These are phyloP conservation scores for Tagetes erecta DNA, from an alignment of 129 eudicot species.

Conservation along the genomic window DNA sequence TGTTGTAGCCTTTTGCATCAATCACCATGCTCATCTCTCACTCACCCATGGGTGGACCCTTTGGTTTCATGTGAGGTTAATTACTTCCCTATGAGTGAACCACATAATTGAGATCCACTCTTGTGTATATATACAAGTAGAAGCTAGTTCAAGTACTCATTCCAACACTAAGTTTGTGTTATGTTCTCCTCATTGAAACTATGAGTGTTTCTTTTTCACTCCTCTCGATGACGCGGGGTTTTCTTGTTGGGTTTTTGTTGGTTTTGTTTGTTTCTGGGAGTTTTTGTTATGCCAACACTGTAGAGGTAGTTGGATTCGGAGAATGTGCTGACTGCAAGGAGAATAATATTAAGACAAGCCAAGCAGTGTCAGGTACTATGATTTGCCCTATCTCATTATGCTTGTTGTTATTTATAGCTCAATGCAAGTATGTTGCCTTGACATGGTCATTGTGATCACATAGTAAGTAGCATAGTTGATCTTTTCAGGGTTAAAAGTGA, in stretches of 20 bases:
- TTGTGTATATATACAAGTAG: conserved; percentile 42
- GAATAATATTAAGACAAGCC: conserved; percentile 57
- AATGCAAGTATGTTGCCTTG: not conserved
- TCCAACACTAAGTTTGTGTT: conserved; percentile 25
- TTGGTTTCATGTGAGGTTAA: conserved; percentile 58
- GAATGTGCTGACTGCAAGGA: conserved; percentile 87
- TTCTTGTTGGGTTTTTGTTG: conserved; percentile 41
- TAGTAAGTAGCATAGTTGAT: not conserved
- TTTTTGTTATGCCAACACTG: conserved; percentile 40
- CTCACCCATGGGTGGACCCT: conserved; percentile 38
- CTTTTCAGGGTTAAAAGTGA: conserved; percentile 61
- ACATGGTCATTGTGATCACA: not conserved
- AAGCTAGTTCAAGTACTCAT: conserved; percentile 25
- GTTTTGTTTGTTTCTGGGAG: conserved; percentile 40
- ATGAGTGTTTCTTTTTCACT: conserved; percentile 13
- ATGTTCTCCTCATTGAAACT: conserved; percentile 26
- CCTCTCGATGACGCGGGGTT: conserved; percentile 14
- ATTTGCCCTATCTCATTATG: not conserved
- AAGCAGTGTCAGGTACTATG: conserved; percentile 71
- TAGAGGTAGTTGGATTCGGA: conserved; percentile 70
- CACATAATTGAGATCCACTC: conserved; percentile 18
- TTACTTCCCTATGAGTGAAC: conserved; percentile 38
- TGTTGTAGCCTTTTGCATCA: conserved; percentile 28
- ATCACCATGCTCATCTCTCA: conserved; percentile 1
- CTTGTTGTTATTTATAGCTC: not conserved